Evolutionary conservation across 495 filamentous ascomycete species (phyloP), one percentile per base, ranked within the genome.

Genomic region (Penicillium malachiteum): DNA sequence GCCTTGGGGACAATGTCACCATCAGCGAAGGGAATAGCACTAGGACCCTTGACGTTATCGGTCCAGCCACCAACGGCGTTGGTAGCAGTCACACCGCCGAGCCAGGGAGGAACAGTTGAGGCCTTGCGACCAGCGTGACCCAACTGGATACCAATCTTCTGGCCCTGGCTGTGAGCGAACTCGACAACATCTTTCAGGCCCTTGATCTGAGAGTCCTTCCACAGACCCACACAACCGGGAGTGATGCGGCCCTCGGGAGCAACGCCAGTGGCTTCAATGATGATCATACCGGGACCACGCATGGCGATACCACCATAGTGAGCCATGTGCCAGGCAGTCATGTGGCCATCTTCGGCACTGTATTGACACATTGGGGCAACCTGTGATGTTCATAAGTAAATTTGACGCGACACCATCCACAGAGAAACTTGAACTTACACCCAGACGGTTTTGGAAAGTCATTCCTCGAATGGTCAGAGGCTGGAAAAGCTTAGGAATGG

Each of bases 61-160:
- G 83, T 80, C 85, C 85, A 88, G 26, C 87, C 87, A 52, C 78
- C 74, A 37, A 75, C 74, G n/a, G 78, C 79, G 50, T 82, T 74
- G 3, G 71, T 78, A 0, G 84, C 84, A 56, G 70, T 69, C 11
- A 88, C 58, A 54, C 63, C 65, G 13, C 65, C 65, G 34, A 68
- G 48, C 88, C 88, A 92, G 1, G 88, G 87, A 0, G 89, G 81
- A 18, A 88, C 76, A 3, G 81, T 87, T 52, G 75, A 81, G 1
- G 86, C 87, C 66, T 93, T 93, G 14, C 89, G 75, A 1, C 90
- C 90, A 2, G 89, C 88, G 62, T 94, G 90, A 12, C 74, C 87
- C 6, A 93, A 67, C 71, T 94, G 90, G 55, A 93, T 84, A 41
- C 78, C 88, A 43, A 89, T 83, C 58, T 86, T 84, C 68, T 86